phyloP scores from a whole-genome alignment of 495 filamentous ascomycete species.

The Paragyromitra xinjiangensis region DNA sequence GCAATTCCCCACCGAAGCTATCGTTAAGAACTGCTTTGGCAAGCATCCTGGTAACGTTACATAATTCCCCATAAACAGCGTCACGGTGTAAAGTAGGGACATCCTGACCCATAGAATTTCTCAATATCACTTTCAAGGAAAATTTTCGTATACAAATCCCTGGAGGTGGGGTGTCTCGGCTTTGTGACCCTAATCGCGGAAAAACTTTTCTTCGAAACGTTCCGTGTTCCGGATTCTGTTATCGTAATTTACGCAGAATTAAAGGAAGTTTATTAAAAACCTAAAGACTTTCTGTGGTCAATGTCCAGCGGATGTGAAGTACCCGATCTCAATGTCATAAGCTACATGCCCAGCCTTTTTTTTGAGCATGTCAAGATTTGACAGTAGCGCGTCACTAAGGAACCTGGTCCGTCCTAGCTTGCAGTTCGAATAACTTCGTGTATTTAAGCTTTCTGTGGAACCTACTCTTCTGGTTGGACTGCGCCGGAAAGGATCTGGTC shows the following conservation, averaged over 20 bases:
- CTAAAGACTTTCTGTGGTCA: background rate
- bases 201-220: slow-evolving; percentile 12
- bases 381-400: background rate
- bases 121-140: slow-evolving; percentile 3
- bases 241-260: background rate
- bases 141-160: slow-evolving; percentile 3
- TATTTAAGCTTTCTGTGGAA: slow-evolving; percentile 13
- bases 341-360: background rate
- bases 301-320: background rate
- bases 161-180: background rate
- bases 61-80: slow-evolving; percentile 17
- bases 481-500: background rate
- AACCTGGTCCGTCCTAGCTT: background rate
- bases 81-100: slow-evolving; percentile 11
- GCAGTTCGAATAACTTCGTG: background rate
- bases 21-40: slow-evolving; percentile 5
- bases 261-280: background rate
- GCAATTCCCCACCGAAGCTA: background rate
- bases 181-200: slow-evolving; percentile 17
- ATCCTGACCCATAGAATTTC: slow-evolving; percentile 13
- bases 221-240: background rate
- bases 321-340: background rate
- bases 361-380: background rate
- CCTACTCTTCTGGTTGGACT: background rate
- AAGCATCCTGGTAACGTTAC: slow-evolving; percentile 30